Evolutionary conservation across 129 eudicot species (phyloP).

Genomic region (Flaveria sonorensis): DNA sequence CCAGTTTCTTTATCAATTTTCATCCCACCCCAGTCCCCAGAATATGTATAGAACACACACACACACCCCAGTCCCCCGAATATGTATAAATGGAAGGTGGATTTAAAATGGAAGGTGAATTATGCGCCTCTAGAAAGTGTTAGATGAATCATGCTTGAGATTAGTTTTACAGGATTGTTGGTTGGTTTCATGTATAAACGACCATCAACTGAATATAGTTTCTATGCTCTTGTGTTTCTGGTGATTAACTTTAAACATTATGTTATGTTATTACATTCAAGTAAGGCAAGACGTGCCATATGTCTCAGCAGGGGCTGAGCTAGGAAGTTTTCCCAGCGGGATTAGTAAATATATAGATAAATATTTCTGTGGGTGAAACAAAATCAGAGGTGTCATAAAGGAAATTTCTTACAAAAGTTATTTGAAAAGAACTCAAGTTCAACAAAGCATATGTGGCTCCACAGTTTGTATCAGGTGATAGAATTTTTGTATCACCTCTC

Average conservation of each 20-base stretch:
- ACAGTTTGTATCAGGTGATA: background rate
- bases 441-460: background rate
- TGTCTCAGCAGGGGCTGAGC: background rate
- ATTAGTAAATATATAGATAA: background rate
- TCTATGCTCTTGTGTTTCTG: background rate
- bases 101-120: too few species aligned
- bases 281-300: background rate
- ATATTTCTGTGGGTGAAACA: background rate
- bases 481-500: background rate
- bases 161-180: background rate
- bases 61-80: too few species aligned
- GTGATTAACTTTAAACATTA: background rate
- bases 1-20: too few species aligned
- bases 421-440: background rate
- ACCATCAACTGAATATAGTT: background rate
- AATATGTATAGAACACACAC: too few species aligned
- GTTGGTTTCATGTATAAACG: conserved; percentile 3
- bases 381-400: background rate
- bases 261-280: background rate
- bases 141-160: too few species aligned
- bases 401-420: background rate
- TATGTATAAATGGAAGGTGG: too few species aligned
- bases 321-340: background rate
- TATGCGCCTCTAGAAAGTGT: too few species aligned
- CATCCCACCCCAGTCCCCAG: too few species aligned